Evolutionary conservation across 2,329 filamentous ascomycete genomes (phyloP).

Genomic region (Fusarium sp.): DNA sequence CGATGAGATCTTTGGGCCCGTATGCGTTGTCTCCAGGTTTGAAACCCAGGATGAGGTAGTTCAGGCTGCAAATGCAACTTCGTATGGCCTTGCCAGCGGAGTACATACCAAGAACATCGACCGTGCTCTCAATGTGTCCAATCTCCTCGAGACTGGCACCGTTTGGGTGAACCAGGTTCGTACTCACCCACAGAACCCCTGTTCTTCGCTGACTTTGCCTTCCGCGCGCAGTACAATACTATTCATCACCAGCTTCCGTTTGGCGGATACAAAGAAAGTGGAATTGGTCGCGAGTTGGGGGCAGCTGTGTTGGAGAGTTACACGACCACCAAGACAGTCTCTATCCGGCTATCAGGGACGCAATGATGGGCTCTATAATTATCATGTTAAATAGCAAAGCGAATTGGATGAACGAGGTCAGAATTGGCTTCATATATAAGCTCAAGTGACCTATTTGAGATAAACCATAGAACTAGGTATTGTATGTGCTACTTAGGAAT

Average conservation of each 20-base stretch:
- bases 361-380: fast-evolving
- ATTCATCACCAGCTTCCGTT: neutral
- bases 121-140: neutral
- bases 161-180: neutral
- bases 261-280: neutral
- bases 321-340: neutral
- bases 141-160: neutral
- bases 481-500: neutral
- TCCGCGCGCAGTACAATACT: neutral
- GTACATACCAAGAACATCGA: neutral
- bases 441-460: too few species aligned
- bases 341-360: neutral
- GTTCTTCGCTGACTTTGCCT: fast-evolving
- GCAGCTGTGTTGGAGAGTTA: neutral
- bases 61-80: fast-evolving
- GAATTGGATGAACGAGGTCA: too few species aligned
- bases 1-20: neutral
- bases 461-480: fast-evolving
- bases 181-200: fast-evolving
- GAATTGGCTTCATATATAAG: too few species aligned
- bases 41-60: neutral
- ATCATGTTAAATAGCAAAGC: fast-evolving
- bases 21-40: neutral
- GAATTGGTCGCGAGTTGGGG: neutral
- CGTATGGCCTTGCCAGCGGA: neutral